phyloP scores from a whole-genome alignment of 2,329 filamentous ascomycete genomes.

The Colletotrichum karsti region DNA sequence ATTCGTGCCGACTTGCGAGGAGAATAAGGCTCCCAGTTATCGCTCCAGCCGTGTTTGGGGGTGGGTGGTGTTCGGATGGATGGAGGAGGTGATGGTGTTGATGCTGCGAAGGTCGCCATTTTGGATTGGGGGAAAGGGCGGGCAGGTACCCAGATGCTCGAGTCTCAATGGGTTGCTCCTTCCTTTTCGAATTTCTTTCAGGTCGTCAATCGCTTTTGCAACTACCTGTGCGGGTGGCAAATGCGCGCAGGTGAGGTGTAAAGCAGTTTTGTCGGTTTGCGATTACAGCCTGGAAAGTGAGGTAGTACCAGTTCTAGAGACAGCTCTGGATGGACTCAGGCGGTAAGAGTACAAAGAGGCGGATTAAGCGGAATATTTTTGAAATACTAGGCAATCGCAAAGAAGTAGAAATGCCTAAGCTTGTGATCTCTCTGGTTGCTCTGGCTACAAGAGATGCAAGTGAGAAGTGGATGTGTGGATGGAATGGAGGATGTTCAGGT shows the following conservation, averaged over 20 bases:
- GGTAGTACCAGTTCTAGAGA: not conserved
- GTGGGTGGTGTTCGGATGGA: slow-evolving; percentile 73
- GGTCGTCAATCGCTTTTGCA: not conserved
- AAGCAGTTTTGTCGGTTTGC: not conserved
- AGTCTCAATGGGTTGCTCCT: slow-evolving; percentile 4
- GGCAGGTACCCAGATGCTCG: slow-evolving; percentile 8
- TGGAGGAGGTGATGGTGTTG: slow-evolving; percentile 69
- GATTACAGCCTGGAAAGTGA: not conserved
- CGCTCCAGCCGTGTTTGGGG: slow-evolving; percentile 72
- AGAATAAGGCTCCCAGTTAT: slow-evolving; percentile 77
- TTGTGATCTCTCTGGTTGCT: slow-evolving; percentile 24
- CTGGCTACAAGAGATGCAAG: slow-evolving; percentile 27
- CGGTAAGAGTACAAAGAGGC: slow-evolving; percentile 2
- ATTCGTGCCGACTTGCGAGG: slow-evolving; percentile 75
- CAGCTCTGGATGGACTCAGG: slow-evolving; percentile 2
- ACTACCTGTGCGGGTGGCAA: not conserved
- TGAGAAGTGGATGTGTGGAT: slow-evolving; percentile 29
- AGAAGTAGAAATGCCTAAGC: not conserved
- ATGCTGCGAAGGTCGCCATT: slow-evolving; percentile 45
- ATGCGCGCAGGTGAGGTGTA: not conserved
- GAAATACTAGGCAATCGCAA: slow-evolving; percentile 2
- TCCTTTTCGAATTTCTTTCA: slow-evolving; percentile 1
- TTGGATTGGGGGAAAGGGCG: slow-evolving; percentile 1
- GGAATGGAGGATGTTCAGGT: slow-evolving; percentile 22
- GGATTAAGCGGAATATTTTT: not conserved